These are phyloP conservation scores for Pichia occidentalis DNA, from an alignment of 805 yeast genomes.

Conservation along the genomic window DNA sequence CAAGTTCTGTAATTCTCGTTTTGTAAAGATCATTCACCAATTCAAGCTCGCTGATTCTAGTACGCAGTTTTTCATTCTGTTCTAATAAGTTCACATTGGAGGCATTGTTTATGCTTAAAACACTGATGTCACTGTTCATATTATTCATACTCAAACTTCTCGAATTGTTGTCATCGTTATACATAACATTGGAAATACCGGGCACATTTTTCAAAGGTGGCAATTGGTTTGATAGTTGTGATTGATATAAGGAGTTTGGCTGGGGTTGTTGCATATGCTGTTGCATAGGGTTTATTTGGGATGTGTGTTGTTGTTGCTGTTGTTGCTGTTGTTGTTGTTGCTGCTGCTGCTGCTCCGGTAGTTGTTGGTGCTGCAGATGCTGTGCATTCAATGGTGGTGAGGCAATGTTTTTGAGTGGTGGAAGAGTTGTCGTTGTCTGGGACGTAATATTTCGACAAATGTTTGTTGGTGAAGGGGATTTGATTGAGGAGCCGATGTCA, in stretches of 20 bases:
- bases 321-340: conserved; percentile 9
- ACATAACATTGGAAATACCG: conserved; percentile 11
- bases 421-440: background rate
- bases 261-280: conserved; percentile 14
- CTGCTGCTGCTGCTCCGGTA: conserved; percentile 13
- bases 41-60: conserved; percentile 82
- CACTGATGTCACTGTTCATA: background rate
- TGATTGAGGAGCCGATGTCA: too few relatives aligned
- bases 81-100: conserved; percentile 4
- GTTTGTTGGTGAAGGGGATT: conserved; percentile 6
- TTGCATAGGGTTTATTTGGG: conserved; percentile 5
- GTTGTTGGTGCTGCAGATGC: conserved; percentile 6
- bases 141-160: background rate
- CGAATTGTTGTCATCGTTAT: background rate
- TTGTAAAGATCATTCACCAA: conserved; percentile 84
- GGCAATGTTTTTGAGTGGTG: conserved; percentile 5
- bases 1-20: conserved; percentile 76
- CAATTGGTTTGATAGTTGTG: conserved; percentile 2
- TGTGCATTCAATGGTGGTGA: conserved; percentile 10
- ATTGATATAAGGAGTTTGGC: conserved; percentile 5
- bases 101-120: conserved; percentile 1
- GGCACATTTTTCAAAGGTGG: conserved; percentile 14
- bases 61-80: conserved; percentile 40
- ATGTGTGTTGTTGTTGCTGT: conserved; percentile 13
- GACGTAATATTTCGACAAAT: conserved; percentile 9